Conservation (phyloP, 2,329 filamentous ascomycete species). For the Nectriaceae sp. region DNA sequence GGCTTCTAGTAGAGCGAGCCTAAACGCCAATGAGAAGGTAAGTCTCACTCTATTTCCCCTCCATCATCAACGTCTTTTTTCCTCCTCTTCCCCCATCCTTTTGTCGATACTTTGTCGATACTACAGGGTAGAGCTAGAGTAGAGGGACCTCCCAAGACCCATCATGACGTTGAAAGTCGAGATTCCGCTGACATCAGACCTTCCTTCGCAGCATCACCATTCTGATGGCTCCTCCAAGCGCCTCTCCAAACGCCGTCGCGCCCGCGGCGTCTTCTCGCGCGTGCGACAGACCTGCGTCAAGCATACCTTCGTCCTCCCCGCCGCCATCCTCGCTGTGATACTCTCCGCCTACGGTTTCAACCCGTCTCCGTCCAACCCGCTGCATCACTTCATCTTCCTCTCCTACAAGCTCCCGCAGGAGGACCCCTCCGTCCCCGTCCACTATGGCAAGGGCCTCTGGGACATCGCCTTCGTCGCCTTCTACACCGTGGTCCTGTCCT, state of each 20-base stretch:
- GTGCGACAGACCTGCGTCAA: constrained; percentile 59
- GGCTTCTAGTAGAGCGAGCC: constrained; percentile 52
- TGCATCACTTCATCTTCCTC: constrained; percentile 83
- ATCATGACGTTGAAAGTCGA: too few species aligned
- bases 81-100: neutral
- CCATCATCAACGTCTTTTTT: too few species aligned
- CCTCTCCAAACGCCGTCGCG: constrained; percentile 56
- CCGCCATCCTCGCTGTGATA: constrained; percentile 66
- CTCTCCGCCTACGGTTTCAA: constrained; percentile 71
- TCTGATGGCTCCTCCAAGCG: too few species aligned
- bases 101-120: too few species aligned
- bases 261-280: constrained; percentile 48
- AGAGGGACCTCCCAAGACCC: too few species aligned
- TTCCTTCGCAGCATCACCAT: neutral
- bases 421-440: constrained; percentile 48
- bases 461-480: constrained; percentile 87
- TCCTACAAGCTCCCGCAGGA: constrained; percentile 72
- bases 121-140: too few species aligned
- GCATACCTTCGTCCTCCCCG: constrained; percentile 66
- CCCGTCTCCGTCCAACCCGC: constrained; percentile 75
- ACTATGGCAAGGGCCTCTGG: constrained; percentile 87
- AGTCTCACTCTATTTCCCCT: constrained; percentile 5
- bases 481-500: constrained; percentile 86
- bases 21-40: constrained; percentile 31
- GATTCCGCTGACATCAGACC: neutral